Conservation (phyloP, 345 rosid genomes). For the Camelina laxa region DNA sequence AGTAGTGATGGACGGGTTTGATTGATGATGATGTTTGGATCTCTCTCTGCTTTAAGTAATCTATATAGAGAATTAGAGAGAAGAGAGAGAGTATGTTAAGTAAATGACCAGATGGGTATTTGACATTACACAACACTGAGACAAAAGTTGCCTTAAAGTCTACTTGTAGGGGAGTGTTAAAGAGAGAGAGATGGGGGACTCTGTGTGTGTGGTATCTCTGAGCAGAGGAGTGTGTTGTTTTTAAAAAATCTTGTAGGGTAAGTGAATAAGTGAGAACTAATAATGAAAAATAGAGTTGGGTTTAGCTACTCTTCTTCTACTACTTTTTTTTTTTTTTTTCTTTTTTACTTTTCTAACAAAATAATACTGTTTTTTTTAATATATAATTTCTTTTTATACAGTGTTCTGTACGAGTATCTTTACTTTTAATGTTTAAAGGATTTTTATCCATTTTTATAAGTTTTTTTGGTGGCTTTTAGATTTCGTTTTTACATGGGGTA, state of each 20-base stretch:
- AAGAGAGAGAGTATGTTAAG: neutral
- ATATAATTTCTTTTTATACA: conserved; percentile 9
- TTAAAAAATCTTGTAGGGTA: conserved; percentile 28
- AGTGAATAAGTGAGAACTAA: conserved; percentile 7
- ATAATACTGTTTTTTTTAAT: neutral
- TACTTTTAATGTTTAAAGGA: neutral
- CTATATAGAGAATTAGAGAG: conserved; percentile 16
- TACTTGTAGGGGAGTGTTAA: conserved; percentile 31
- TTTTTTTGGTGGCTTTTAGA: conserved; percentile 16
- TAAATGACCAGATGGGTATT: conserved; percentile 26
- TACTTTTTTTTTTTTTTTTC: neutral
- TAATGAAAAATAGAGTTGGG: conserved; percentile 1
- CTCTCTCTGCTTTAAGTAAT: conserved; percentile 26
- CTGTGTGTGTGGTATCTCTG: conserved; percentile 6
- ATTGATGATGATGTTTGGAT: conserved; percentile 20
- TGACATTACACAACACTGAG: conserved; percentile 24
- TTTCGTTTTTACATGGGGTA: conserved; percentile 36
- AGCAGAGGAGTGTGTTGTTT: conserved; percentile 12
- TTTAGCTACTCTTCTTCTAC: conserved; percentile 20
- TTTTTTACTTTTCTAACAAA: conserved; percentile 16
- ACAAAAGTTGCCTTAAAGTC: conserved; percentile 36
- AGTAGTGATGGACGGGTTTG: neutral
- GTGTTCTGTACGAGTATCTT: neutral
- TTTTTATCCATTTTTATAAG: neutral
- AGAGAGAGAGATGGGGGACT: conserved; percentile 19